Conservation (phyloP, 371 early-diverging fungal species). For the Chytridium lagenaria region DNA sequence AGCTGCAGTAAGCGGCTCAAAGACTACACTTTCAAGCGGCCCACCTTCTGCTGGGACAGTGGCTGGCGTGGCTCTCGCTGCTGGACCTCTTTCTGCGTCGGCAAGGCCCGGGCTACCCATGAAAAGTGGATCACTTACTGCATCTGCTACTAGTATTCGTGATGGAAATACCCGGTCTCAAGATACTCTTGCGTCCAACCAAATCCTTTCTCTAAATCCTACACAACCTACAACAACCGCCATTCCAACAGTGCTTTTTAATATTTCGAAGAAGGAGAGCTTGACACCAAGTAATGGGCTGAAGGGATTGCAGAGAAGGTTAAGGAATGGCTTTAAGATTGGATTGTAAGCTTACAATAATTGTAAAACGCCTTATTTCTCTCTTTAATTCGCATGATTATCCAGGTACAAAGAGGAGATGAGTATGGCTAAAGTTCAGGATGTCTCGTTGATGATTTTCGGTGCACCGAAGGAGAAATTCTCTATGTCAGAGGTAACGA, state of each 20-base stretch:
- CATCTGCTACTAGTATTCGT: neutral
- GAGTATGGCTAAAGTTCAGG: constrained; percentile 47
- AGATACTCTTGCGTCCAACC: constrained; percentile 5
- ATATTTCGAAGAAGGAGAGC: constrained; percentile 53
- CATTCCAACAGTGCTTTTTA: constrained; percentile 49
- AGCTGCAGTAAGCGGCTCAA: neutral
- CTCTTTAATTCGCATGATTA: neutral
- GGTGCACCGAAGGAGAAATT: constrained; percentile 63
- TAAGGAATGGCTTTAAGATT: constrained; percentile 52
- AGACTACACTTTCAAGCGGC: neutral
- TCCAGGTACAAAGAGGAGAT: constrained; percentile 60
- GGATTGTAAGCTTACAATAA: constrained; percentile 53
- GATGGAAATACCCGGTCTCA: neutral
- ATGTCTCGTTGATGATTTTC: constrained; percentile 55
- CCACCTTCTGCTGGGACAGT: constrained; percentile 8
- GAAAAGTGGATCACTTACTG: neutral
- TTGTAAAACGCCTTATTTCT: too few relatives aligned
- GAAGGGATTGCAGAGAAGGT: constrained; percentile 49
- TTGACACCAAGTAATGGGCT: constrained; percentile 56
- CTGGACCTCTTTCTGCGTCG: constrained; percentile 7
- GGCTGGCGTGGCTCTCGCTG: constrained; percentile 2
- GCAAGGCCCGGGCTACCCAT: neutral
- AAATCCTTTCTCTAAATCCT: neutral
- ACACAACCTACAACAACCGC: neutral
- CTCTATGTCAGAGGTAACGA: constrained; percentile 56